phyloP scores from a whole-genome alignment of 2,329 filamentous ascomycete genomes.

The Phaeosphaeriaceae sp. region DNA sequence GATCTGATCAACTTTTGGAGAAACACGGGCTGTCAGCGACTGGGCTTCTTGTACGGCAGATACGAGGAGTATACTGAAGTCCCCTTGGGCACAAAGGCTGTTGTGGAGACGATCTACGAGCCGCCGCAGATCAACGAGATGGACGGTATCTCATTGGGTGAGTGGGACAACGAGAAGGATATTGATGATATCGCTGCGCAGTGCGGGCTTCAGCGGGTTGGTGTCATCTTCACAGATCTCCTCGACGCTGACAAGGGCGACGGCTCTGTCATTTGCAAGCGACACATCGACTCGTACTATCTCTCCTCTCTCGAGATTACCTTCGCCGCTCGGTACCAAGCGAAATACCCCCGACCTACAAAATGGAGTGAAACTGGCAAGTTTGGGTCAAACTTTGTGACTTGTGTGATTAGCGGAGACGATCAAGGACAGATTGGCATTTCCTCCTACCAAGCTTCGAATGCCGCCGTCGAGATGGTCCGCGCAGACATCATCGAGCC shows the following conservation, averaged over 20 bases:
- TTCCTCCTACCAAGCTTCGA: conserved; percentile 92
- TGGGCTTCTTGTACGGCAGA: conserved; percentile 90
- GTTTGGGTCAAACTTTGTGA: conserved; percentile 97
- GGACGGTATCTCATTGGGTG: conserved; percentile 83
- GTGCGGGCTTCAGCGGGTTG: conserved; percentile 87
- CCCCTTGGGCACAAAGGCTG: conserved; percentile 90
- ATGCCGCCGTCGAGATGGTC: conserved; percentile 96
- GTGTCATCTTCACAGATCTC: conserved; percentile 94
- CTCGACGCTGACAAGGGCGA: conserved; percentile 81
- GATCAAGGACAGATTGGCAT: conserved; percentile 87
- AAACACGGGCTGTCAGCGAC: conserved; percentile 78
- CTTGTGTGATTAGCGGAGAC: conserved; percentile 93
- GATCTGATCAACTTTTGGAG: conserved; percentile 93
- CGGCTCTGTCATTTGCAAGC: conserved; percentile 90
- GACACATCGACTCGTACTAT: conserved; percentile 94
- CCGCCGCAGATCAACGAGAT: conserved; percentile 88
- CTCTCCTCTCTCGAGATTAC: conserved; percentile 90
- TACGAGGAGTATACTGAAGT: conserved; percentile 93
- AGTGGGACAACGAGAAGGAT: conserved; percentile 85
- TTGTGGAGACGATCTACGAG: conserved; percentile 97
- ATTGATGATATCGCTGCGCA: conserved; percentile 80
- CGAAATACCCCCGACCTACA: conserved; percentile 83
- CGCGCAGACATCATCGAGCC: conserved; percentile 93
- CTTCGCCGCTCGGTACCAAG: conserved; percentile 88
- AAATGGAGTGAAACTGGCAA: conserved; percentile 96